Base-by-base conservation (phyloP, 176 grass and related monocot species). In the Lolium multiflorum region DNA sequence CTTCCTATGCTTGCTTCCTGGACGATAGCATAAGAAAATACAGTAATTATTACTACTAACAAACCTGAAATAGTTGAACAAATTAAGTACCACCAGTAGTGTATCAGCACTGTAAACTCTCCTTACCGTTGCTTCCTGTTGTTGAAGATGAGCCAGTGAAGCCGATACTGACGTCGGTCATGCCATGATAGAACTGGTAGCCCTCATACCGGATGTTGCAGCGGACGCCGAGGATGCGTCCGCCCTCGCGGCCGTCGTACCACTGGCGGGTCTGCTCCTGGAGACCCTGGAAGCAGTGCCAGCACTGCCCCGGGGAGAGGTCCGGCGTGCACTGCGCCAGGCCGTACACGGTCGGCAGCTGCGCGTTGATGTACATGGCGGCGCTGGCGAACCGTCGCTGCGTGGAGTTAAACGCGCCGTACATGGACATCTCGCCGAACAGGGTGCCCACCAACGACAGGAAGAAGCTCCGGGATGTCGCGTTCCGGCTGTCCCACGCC, bases 281-380 rank as follows among this genome's bases (percentile, higher is more conserved):
- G 21, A 84, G 58, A 11, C 26, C 79, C 83, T 82, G 73, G 59
- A 92, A 84, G 88, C 81, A 91, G 51, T 44, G 74, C 87, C 81
- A 90, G 84, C 94, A 96, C 77, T 91, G 76, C 4, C 11, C 77
- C 31, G 41, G 8, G 2, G 81, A 56, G 17, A 97, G 82, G 83
- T 97, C 95, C 47, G 78, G 87, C 28, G 92, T 97, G 88, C 95
- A 97, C 92, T 94, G 92, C 51, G 50, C 88, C 25, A 97, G 74
- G 0, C 88, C 92, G 77, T 97, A 94, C 43, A 92, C 91, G 10
- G 83, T 87, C 0, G 94, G 83, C 73, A 89, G 83, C 73, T 73
- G 26, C 55, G 82, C 37, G 78, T 88, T 92, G 43, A 92, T 63
- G 79, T 41, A 89, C 87, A 89, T 86, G 73, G 75, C 71, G 39